Percentiles rank a stretch among this genome's conserved stretches.
phyloP scores from a whole-genome alignment of 129 eudicot species.

The Dittrichia graveolens region DNA sequence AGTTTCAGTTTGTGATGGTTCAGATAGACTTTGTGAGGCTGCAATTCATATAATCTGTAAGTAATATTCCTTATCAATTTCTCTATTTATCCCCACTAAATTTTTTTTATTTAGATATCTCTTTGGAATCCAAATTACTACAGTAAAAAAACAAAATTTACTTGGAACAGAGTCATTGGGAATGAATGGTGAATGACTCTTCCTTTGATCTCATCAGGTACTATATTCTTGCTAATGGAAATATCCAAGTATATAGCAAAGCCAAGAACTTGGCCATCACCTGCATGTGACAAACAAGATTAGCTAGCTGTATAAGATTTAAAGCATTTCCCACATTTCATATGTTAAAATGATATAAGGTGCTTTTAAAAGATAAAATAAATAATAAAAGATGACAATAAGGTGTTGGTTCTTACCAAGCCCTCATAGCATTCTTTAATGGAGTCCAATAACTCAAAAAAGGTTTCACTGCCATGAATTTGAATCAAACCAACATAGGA shows the following conservation, averaged over 20 bases:
- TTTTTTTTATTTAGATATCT: too few species aligned
- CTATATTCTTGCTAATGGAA: constrained; percentile 80
- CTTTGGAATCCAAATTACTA: too few species aligned
- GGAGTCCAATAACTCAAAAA: constrained; percentile 66
- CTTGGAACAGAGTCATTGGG: constrained; percentile 86
- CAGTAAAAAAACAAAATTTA: constrained; percentile 6
- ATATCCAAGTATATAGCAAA: constrained; percentile 73
- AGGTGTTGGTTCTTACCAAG: constrained; percentile 42
- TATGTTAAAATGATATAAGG: constrained; percentile 4
- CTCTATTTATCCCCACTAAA: not conserved
- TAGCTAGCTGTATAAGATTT: not conserved
- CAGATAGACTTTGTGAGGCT: constrained; percentile 67
- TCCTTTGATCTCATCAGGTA: constrained; percentile 83
- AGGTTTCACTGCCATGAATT: constrained; percentile 50
- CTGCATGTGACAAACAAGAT: constrained; percentile 37
- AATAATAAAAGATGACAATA: too few species aligned
- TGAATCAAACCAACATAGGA: constrained; percentile 60
- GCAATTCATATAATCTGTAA: constrained; percentile 38
- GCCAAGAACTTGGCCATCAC: constrained; percentile 83
- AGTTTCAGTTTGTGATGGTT: constrained; percentile 68
- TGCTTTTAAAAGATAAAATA: too few species aligned
- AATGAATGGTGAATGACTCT: constrained; percentile 82
- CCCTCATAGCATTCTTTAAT: constrained; percentile 78
- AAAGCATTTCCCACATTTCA: not conserved
- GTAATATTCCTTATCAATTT: not conserved